These are phyloP conservation scores for Paecilomyces niveus DNA, from an alignment of 2,329 filamentous ascomycete genomes.

Conservation along the genomic window DNA sequence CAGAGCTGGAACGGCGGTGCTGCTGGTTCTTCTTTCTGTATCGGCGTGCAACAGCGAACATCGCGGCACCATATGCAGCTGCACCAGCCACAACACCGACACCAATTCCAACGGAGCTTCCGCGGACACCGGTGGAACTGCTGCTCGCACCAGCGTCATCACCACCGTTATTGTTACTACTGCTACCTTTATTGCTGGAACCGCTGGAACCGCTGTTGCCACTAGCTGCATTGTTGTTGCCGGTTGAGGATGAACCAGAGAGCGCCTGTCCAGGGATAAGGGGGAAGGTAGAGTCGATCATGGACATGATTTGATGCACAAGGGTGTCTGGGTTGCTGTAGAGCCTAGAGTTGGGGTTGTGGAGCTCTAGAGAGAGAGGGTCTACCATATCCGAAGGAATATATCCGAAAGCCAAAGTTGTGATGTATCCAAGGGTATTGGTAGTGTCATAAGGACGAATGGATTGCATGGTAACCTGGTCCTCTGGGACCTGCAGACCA, in stretches of 20 bases:
- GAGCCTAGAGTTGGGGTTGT: slow-evolving; percentile 62
- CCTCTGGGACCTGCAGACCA: slow-evolving; percentile 43
- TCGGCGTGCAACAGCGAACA: slow-evolving; percentile 85
- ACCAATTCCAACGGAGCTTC: slow-evolving; percentile 58
- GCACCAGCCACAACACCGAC: slow-evolving; percentile 71
- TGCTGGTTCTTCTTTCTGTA: slow-evolving; percentile 80
- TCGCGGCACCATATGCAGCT: slow-evolving; percentile 82
- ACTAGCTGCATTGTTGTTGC: slow-evolving; percentile 13
- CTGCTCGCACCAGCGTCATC: slow-evolving; percentile 45
- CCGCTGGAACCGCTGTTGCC: slow-evolving; percentile 32
- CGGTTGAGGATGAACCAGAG: slow-evolving; percentile 38
- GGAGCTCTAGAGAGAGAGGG: slow-evolving; percentile 61
- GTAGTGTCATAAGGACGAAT: slow-evolving; percentile 72
- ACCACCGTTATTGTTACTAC: slow-evolving; percentile 25
- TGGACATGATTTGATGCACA: slow-evolving; percentile 64
- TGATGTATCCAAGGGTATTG: slow-evolving; percentile 63
- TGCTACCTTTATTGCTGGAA: slow-evolving; percentile 32
- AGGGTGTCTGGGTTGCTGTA: slow-evolving; percentile 64
- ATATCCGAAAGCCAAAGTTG: slow-evolving; percentile 69
- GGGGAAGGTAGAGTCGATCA: slow-evolving; percentile 80
- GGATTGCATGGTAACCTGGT: slow-evolving; percentile 59
- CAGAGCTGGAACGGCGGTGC: slow-evolving; percentile 70
- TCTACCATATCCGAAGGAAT: slow-evolving; percentile 66
- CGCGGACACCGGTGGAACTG: slow-evolving; percentile 28
- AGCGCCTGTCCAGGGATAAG: slow-evolving; percentile 46